These are phyloP conservation scores for Chamaenerion angustifolium DNA, from an alignment of 345 rosid genomes.

Conservation along the genomic window DNA sequence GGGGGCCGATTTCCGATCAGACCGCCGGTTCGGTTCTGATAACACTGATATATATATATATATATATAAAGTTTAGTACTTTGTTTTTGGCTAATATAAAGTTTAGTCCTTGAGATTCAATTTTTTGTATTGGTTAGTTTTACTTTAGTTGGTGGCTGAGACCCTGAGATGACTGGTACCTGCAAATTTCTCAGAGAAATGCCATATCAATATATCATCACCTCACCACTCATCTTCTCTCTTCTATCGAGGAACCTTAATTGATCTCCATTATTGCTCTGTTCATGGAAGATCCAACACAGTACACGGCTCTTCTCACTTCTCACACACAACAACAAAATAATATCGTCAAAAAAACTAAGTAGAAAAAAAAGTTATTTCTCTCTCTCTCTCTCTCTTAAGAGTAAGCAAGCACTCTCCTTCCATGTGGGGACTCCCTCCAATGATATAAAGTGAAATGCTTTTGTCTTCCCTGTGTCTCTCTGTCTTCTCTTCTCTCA, in stretches of 20 bases:
- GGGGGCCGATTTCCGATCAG: no score
- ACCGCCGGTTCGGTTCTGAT: no score
- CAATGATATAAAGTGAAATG: conserved; percentile 12
- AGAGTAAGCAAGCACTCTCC: background rate
- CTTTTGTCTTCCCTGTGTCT: conserved; percentile 13
- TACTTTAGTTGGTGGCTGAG: conserved; percentile 4
- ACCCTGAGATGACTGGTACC: background rate
- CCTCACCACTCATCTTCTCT: conserved; percentile 14
- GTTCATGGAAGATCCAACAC: conserved; percentile 1
- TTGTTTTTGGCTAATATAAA: background rate
- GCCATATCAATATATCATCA: background rate
- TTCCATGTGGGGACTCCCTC: conserved; percentile 16
- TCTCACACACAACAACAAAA: conserved; percentile 5
- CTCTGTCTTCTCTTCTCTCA: background rate
- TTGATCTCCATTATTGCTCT: conserved; percentile 9
- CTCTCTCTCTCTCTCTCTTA: background rate
- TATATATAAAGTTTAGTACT: no score
- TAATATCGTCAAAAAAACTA: background rate
- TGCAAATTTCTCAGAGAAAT: conserved; percentile 3
- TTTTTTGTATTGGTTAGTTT: background rate
- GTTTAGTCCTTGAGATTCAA: background rate
- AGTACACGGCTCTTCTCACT: conserved; percentile 24
- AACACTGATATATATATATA: no score
- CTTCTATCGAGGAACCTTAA: conserved; percentile 29
- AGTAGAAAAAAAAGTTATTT: background rate